Evolutionary conservation across 768 basidiomycete species (phyloP).

Genomic region (Trametes cinnabarina): DNA sequence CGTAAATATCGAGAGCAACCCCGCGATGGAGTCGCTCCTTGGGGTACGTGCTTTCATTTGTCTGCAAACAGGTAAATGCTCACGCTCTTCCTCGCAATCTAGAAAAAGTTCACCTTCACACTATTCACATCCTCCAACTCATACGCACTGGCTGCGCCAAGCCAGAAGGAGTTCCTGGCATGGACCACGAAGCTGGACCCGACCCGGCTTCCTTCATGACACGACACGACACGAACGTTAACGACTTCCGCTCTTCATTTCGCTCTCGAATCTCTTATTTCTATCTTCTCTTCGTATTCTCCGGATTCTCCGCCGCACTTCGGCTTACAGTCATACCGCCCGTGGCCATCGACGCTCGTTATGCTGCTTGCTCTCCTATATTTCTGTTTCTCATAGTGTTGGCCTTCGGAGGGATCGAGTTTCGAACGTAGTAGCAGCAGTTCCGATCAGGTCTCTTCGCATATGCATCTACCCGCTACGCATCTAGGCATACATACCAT

Average conservation of each 20-base stretch:
- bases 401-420: constrained; percentile 3
- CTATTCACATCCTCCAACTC: constrained; percentile 92
- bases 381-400: background rate
- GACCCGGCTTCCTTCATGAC: constrained; percentile 46
- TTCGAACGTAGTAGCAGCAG: background rate
- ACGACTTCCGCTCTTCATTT: background rate
- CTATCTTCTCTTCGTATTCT: constrained; percentile 1
- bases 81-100: background rate
- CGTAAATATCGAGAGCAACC: constrained; percentile 82
- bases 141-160: constrained; percentile 82
- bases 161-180: constrained; percentile 74
- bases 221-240: constrained; percentile 12
- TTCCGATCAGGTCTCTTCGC: constrained; percentile 9
- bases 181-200: constrained; percentile 88
- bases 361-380: constrained; percentile 20
- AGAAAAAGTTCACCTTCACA: constrained; percentile 88
- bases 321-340: background rate
- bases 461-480: constrained; percentile 17
- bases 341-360: constrained; percentile 13
- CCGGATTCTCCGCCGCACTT: background rate
- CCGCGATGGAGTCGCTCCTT: constrained; percentile 82
- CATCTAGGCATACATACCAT: constrained; percentile 21
- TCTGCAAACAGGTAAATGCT: background rate
- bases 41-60: constrained; percentile 53
- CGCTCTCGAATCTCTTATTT: constrained; percentile 9